Evolutionary conservation across 495 filamentous ascomycete genomes (phyloP), one percentile per base, ranked within the genome.

Genomic region (Podospora bellae-mahoneyi): DNA sequence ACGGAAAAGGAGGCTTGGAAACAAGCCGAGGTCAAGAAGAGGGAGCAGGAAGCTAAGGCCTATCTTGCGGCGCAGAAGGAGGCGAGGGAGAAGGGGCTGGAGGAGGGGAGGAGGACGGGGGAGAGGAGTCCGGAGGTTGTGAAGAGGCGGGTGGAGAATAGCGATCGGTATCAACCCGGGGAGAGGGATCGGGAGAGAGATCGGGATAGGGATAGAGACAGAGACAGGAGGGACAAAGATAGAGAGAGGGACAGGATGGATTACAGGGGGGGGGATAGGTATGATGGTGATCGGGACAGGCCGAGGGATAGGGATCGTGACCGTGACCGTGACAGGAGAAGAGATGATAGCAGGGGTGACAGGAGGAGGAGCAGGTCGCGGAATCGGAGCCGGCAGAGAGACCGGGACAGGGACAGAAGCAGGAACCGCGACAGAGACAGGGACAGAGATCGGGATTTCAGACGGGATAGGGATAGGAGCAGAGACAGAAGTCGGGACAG

Each of bases 41-140:
- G 84, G n/a, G 84, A 86, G 66, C 78, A 82, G 64, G 84, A 87
- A 75, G 84, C 84, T n/a, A 86, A 84, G 69, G 82, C 81, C 16
- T 87, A 86, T 68, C 75, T 85, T 18, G 84, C 83, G 9, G 83
- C 81, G 5, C 82, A 84, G 61, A 82, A 82, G 59, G 83, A 84
- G 64, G 84, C 84, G 20, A 76, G 78, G 13, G 83, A 77, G 60
- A 85, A 85, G 63, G 84, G 84, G 18, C 65, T 84, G 54, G 79
- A 83, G 48, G 82, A 84, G 7, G 39, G 15, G 39, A 77, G 75
- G 53, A 73, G 80, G 32, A 69, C 75, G n/a, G 55, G 77, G 20
- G 81, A 81, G 20, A 75, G 79, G 26, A 81, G 81, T n/a, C 82
- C 81, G 1, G 82, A 84, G 32, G 62, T 81, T 16, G 82, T 80